Evolutionary conservation across 306 rosid species (phyloP), one percentile per base, ranked within the genome.

Genomic region (Corylus avellana): DNA sequence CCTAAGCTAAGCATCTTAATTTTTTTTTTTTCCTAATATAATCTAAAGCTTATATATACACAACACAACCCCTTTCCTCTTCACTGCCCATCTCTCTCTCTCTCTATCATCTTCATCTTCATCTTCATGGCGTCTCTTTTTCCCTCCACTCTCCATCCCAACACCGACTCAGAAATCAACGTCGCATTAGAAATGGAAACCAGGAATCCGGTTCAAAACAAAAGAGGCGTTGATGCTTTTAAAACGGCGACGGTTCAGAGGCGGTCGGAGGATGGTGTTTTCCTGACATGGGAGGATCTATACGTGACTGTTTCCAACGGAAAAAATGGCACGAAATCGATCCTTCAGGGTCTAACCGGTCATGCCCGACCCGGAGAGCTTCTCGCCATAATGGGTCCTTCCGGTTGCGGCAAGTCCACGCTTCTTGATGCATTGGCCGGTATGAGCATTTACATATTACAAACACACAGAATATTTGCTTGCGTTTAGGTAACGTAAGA

Each of bases 401-500:
- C 94, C n/a, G 97, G 97, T 10, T 88, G 80, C 78, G 97, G 97
- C 77, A 92, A 92, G 81, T 88, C 97, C 64, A 92, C 97, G 57
- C 89, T 90, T 81, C 97, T 92, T 81, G 97, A 90, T 78, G 81
- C 90, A 54, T 74, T 90, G 77, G 89, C 91, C 79, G 97, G 97
- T 91, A 5, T 32, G 35, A 32, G 35, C 35, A 1, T 63, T 12
- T 3, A 67, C 12, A 48, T 2, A 48, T 48, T 17, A 39, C 5
- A 39, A 39, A 3, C 3, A 39, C 44, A 39, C 44, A 39, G 44
- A 39, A 39, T 39, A 39, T 39, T 39, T 39, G 44, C 44, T 39
- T 39, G 6, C 35, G 35, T 22, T 22, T 22, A 22, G 25, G 25
- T 22, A 22, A 22, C 25, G 25, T 22, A 22, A 22, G 25, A 22